Conservation (phyloP, 352 stramenopile species). For the Globisporangium mamillatum region DNA sequence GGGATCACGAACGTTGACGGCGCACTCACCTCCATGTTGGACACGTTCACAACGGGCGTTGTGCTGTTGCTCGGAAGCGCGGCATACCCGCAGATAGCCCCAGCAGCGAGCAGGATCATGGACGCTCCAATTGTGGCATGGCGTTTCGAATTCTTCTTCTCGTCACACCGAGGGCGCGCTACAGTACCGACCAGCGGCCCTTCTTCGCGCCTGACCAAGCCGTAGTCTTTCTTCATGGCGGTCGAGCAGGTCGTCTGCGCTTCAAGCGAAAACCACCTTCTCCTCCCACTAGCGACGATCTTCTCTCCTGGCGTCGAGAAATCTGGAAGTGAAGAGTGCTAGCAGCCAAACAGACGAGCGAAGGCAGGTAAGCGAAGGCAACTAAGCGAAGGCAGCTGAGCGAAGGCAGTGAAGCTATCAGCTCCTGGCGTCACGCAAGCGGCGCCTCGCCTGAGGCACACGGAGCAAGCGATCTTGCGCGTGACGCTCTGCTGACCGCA, state of each 20-base stretch:
- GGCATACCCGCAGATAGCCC: conserved; percentile 13
- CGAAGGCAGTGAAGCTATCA: neutral
- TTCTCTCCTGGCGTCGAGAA: conserved; percentile 4
- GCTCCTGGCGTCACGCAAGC: neutral
- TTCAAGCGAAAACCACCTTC: neutral
- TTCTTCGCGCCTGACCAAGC: conserved; percentile 11
- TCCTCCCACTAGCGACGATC: neutral
- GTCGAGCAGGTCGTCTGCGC: neutral
- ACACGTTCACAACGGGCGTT: neutral
- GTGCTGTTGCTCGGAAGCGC: conserved; percentile 5
- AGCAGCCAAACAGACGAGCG: neutral
- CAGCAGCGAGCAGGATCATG: conserved; percentile 10
- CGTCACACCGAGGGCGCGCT: neutral
- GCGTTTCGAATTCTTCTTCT: conserved; percentile 11
- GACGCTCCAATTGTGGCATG: conserved; percentile 11
- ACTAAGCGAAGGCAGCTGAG: neutral
- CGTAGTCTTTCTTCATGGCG: conserved; percentile 14
- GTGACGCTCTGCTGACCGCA: neutral
- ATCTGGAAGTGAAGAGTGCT: conserved; percentile 12
- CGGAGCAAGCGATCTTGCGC: neutral
- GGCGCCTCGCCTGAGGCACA: neutral
- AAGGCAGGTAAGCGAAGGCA: neutral
- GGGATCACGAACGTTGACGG: neutral
- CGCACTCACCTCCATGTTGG: conserved; percentile 6
- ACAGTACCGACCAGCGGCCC: conserved; percentile 7